Evolutionary conservation across 345 rosid genomes (phyloP).

Genomic region (Gossypium turneri): DNA sequence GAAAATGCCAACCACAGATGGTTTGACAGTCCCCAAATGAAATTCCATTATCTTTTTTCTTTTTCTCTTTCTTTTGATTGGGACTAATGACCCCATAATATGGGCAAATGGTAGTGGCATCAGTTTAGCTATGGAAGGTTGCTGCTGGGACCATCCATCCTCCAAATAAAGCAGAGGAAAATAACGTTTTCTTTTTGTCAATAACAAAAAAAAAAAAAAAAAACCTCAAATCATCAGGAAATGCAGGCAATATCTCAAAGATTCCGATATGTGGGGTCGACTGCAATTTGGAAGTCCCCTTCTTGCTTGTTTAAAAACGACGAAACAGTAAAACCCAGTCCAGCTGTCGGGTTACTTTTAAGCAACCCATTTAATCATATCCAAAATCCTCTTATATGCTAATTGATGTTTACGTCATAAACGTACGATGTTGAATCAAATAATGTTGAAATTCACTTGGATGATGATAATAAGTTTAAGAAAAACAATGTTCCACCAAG

Average conservation of each 20-base stretch:
- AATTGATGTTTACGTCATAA: slow-evolving; percentile 6
- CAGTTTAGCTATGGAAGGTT: not conserved
- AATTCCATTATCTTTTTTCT: not conserved
- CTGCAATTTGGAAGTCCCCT: not conserved
- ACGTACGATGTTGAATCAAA: slow-evolving; percentile 17
- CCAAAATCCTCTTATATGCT: not conserved
- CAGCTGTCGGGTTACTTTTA: slow-evolving; percentile 4
- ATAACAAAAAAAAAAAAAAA: slow-evolving; percentile 17
- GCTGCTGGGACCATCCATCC: slow-evolving; percentile 30
- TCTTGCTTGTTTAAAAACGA: not conserved
- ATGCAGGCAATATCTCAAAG: slow-evolving; percentile 27
- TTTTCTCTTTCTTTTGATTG: not conserved
- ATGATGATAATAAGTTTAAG: slow-evolving; percentile 19
- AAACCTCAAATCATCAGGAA: slow-evolving; percentile 22
- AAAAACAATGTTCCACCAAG: slow-evolving; percentile 6
- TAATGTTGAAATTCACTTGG: not conserved
- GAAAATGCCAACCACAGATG: not conserved
- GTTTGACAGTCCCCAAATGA: not conserved
- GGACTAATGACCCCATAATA: not conserved
- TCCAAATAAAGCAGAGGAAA: not conserved
- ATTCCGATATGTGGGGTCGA: slow-evolving; percentile 42
- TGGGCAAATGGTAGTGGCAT: not conserved
- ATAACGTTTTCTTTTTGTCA: not conserved
- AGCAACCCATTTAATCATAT: not conserved
- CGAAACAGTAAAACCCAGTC: not conserved